Evolutionary conservation across 73 alveolate genomes (phyloP).

Genomic region (Uronychia binucleata): DNA sequence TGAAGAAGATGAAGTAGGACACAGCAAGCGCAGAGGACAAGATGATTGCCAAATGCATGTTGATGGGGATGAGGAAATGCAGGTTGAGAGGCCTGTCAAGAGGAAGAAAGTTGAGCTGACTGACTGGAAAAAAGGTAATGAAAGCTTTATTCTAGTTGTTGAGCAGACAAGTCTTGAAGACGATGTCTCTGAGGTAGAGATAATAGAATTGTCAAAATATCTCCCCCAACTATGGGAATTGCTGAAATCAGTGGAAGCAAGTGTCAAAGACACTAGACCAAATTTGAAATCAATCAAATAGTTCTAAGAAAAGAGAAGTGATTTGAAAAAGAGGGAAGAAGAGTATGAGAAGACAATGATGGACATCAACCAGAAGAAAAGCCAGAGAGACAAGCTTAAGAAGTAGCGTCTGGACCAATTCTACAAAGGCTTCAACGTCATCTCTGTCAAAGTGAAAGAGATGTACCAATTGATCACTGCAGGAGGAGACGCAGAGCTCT

Average conservation of each 20-base stretch:
- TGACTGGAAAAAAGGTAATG: too few species aligned
- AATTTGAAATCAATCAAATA: conserved; percentile 36
- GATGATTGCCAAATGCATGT: too few species aligned
- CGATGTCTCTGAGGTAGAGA: too few species aligned
- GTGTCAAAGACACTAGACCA: conserved; percentile 42
- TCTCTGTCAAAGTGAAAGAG: conserved; percentile 59
- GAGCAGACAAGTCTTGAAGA: too few species aligned
- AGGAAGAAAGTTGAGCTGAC: too few species aligned
- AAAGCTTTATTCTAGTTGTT: too few species aligned
- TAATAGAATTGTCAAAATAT: conserved; percentile 1
- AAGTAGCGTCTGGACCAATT: conserved; percentile 56
- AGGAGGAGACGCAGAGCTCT: conserved; percentile 88
- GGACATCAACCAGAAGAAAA: conserved; percentile 36
- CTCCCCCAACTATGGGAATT: not conserved
- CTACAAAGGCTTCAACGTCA: conserved; percentile 57
- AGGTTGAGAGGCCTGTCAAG: too few species aligned
- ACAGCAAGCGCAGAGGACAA: too few species aligned
- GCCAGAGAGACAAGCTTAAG: too few species aligned
- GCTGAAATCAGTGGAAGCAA: conserved; percentile 47
- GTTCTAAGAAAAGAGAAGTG: conserved; percentile 50
- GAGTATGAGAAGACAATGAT: conserved; percentile 40
- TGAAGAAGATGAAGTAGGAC: too few species aligned
- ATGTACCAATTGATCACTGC: conserved; percentile 78
- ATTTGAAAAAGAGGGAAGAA: conserved; percentile 34
- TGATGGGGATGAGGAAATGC: too few species aligned